Conservation (phyloP, 2,329 filamentous ascomycete genomes). For the Apiospora aurea region DNA sequence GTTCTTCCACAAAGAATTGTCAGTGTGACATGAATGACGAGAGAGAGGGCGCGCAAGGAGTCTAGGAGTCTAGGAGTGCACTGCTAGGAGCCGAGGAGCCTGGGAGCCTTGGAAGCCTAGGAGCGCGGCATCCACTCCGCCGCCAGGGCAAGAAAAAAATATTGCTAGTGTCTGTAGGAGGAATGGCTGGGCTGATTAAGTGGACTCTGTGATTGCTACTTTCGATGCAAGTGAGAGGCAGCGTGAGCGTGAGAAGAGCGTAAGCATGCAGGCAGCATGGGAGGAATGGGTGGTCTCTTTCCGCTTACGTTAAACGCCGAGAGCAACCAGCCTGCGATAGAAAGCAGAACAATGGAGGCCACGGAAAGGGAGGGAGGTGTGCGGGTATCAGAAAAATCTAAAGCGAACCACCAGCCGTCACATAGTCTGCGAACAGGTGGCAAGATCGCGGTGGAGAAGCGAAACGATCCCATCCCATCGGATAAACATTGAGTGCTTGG, state of each 20-base stretch:
- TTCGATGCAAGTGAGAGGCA: slow-evolving; percentile 20
- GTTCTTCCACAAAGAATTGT: slow-evolving; percentile 16
- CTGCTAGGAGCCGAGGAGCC: no score
- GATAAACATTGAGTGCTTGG: not conserved
- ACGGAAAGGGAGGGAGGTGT: slow-evolving; percentile 4
- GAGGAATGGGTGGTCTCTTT: slow-evolving; percentile 21
- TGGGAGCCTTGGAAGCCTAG: no score
- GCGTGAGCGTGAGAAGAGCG: slow-evolving; percentile 12
- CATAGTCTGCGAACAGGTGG: slow-evolving; percentile 20
- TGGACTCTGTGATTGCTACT: not conserved
- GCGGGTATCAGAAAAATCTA: not conserved
- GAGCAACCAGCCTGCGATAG: slow-evolving; percentile 7
- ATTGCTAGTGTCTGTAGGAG: slow-evolving; percentile 7
- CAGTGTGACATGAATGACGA: slow-evolving; percentile 13
- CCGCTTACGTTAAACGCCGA: slow-evolving; percentile 21
- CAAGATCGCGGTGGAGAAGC: not conserved
- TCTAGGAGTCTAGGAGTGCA: no score
- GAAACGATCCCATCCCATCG: not conserved
- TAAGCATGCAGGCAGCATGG: slow-evolving; percentile 15
- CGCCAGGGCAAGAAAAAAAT: slow-evolving; percentile 6
- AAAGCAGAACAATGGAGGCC: slow-evolving; percentile 1
- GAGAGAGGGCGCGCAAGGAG: not conserved
- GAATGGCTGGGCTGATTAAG: slow-evolving; percentile 19
- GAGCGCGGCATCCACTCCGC: slow-evolving; percentile 11
- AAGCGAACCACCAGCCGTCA: slow-evolving; percentile 11